Evolutionary conservation across 2,329 filamentous ascomycete species (phyloP), one percentile per base, ranked within the genome.

Genomic region (Alternaria infectoria): DNA sequence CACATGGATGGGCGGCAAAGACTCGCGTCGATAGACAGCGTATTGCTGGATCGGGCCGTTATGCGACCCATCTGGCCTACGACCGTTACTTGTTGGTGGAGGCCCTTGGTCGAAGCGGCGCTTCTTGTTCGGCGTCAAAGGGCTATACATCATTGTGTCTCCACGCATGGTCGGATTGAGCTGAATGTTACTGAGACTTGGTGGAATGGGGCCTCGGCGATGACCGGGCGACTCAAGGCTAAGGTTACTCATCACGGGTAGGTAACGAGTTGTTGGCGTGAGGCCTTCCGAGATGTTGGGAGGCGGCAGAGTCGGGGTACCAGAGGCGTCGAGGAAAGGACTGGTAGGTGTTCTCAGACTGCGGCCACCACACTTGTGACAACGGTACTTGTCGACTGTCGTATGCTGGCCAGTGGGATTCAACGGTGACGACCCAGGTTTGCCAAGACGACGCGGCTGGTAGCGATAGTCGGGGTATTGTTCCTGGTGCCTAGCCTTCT

Each of bases 401-500:
- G 78, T 75, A 52, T 79, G 76, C 43, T 78, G 73, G 30, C 70
- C 72, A 12, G 66, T 65, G 13, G 73, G 69, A 45, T 75, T 74
- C 43, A 74, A 73, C 21, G 75, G 76, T 3, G 82, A 79, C 13
- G 78, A 79, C n/a, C 69, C 83, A 76, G 61, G 79, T 61, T 75
- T 80, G 19, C 77, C 81, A 59, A 78, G 71, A 13, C 83, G 82
- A 56, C 92, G 90, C 36, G 96, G 96, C 78, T 97, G 93, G 77
- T 98, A 99, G 67, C 93, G 90, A 81, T 99, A 99, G 69, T 93
- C 91, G 3, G 96, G 96, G 78, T 97, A 97, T 81, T 94, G 92
- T 67, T 90, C 89, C 74, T 93, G 90, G 79, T 99, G 96, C 17
- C 92, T 90, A 65, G 89, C 85, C 83, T 98, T 98, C 80, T 98